Evolutionary conservation across 139 green algal species (phyloP), one percentile per base, ranked within the genome.

Genomic region (Chlamydomonas incerta): DNA sequence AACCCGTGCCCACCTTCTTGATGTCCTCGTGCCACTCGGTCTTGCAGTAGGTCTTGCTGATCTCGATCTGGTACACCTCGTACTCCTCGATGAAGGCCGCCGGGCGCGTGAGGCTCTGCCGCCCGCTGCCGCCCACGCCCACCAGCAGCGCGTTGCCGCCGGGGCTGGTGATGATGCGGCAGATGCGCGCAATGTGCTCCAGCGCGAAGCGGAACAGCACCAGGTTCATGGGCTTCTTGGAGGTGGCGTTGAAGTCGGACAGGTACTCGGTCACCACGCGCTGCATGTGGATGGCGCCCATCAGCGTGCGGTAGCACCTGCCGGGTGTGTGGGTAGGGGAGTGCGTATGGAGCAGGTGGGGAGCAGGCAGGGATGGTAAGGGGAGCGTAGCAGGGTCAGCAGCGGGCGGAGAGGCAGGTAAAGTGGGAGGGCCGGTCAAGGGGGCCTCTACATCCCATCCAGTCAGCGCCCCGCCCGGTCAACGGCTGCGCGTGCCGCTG

Each of bases 301-400:
- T 97, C 18, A 97, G 91, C 34, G 95, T 98, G 67, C 95, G 93
- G 86, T 96, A 96, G 85, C 93, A 95, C n/a, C 80, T 92, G 72
- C 74, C 33, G 21, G n/a, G n/a, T n/a, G n/a, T n/a, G n/a, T n/a
- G n/a, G n/a, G n/a, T n/a, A n/a, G n/a, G n/a, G n/a, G n/a, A n/a
- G n/a, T n/a, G n/a, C n/a, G n/a, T n/a, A n/a, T n/a, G n/a, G n/a
- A n/a, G n/a, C n/a, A n/a, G n/a, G n/a, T n/a, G n/a, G 86, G n/a
- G n/a, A n/a, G n/a, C n/a, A n/a, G n/a, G n/a, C n/a, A n/a, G n/a
- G n/a, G n/a, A n/a, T n/a, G n/a, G n/a, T n/a, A n/a, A n/a, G n/a
- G n/a, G n/a, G n/a, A n/a, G n/a, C n/a, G n/a, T n/a, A n/a, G n/a
- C n/a, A n/a, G n/a, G n/a, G n/a, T n/a, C n/a, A n/a, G n/a, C n/a